Conservation (phyloP, 2,329 filamentous ascomycete species). For the Verticillium zaregamsianum region DNA sequence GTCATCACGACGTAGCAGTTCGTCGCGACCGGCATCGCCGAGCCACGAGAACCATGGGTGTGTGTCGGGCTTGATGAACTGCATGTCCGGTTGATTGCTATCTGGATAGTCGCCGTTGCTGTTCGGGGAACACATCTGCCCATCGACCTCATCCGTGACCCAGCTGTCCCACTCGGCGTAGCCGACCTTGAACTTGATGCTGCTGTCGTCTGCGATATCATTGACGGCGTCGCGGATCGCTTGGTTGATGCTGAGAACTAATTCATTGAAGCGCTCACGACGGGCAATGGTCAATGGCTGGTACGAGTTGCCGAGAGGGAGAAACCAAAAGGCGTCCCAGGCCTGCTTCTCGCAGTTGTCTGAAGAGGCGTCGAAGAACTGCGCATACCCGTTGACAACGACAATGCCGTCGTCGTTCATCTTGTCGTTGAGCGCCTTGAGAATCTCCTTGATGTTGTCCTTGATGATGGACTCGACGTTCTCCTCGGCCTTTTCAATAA, state of each 20-base stretch:
- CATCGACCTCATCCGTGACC: constrained; percentile 2
- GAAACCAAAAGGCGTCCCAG: background rate
- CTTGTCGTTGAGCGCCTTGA: constrained; percentile 21
- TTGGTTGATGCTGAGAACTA: constrained; percentile 17
- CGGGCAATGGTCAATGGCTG: background rate
- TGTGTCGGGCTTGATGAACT: constrained; percentile 27
- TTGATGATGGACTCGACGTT: constrained; percentile 22
- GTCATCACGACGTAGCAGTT: too few species aligned
- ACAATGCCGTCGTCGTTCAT: constrained; percentile 23
- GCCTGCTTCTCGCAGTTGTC: background rate
- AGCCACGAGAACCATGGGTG: too few species aligned
- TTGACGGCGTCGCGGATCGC: constrained; percentile 18
- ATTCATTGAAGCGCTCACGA: background rate
- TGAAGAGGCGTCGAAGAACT: constrained; percentile 24
- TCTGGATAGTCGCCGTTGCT: constrained; percentile 21
- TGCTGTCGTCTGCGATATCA: constrained; percentile 10
- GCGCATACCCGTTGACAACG: constrained; percentile 23
- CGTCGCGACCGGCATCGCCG: too few species aligned
- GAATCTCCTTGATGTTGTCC: constrained; percentile 20
- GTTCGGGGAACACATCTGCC: constrained; percentile 16
- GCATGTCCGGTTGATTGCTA: constrained; percentile 20
- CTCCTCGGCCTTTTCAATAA: constrained; percentile 18
- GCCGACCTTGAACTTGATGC: constrained; percentile 15
- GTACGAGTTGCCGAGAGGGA: background rate
- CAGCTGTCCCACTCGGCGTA: constrained; percentile 26